Percentiles rank a stretch among this genome's conserved stretches.
Evolutionary conservation across 208 protist species (phyloP).

Genomic region (Crithidia expoeki): DNA sequence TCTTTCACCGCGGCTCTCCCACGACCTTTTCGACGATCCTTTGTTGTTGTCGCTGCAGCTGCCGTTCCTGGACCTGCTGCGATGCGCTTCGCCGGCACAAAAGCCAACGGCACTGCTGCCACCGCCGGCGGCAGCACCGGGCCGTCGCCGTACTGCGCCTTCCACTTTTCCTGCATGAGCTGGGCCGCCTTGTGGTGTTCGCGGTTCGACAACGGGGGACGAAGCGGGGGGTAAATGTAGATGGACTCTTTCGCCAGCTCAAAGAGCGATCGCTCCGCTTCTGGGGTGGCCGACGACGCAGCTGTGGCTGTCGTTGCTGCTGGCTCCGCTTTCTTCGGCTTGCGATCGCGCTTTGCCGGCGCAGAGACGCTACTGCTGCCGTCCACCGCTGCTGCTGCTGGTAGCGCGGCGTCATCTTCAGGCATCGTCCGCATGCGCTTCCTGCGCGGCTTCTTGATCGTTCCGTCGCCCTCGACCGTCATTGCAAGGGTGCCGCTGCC

Average conservation of each 20-base stretch:
- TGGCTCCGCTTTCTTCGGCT: background rate
- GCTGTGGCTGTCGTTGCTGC: background rate
- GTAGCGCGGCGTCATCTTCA: background rate
- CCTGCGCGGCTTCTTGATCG: conserved; percentile 25
- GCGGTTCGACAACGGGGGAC: conserved; percentile 50
- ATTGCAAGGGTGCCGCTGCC: background rate
- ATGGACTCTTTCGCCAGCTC: conserved; percentile 21
- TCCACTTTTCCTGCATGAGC: conserved; percentile 45
- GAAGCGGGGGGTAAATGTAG: conserved; percentile 57
- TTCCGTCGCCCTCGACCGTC: background rate
- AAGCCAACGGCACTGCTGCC: conserved; percentile 41
- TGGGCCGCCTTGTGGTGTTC: conserved; percentile 53
- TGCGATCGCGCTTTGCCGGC: too few relatives aligned
- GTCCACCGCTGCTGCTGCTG: too few relatives aligned
- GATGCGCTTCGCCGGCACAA: conserved; percentile 30
- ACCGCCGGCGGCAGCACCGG: conserved; percentile 43
- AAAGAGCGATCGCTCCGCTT: background rate
- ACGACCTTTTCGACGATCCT: conserved; percentile 3
- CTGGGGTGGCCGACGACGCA: background rate
- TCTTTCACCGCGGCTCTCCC: conserved; percentile 11
- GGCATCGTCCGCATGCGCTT: conserved; percentile 15
- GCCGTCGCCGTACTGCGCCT: conserved; percentile 34
- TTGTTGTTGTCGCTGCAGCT: background rate
- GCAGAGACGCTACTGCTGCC: too few relatives aligned
- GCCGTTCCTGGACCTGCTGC: background rate